These are phyloP conservation scores for Trichoderma hamatum DNA, from an alignment of 2,329 filamentous ascomycete species.

Conservation along the genomic window DNA sequence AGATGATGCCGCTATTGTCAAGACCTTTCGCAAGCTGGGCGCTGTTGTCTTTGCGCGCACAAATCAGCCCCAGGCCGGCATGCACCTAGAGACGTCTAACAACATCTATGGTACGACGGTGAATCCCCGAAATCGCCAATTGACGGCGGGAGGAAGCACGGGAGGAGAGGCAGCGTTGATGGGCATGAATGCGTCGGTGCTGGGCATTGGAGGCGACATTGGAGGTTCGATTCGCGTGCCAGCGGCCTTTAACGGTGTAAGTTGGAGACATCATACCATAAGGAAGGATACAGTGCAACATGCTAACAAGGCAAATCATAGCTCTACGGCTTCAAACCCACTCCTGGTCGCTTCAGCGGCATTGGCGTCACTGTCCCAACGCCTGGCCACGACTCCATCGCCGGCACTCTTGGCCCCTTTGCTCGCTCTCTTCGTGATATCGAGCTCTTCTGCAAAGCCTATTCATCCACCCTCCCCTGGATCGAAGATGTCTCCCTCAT, in stretches of 20 bases:
- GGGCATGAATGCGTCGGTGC: conserved; percentile 54
- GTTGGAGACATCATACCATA: not conserved
- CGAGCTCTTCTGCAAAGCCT: conserved; percentile 37
- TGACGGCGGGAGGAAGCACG: conserved; percentile 22
- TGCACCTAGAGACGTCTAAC: conserved; percentile 25
- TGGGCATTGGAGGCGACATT: conserved; percentile 65
- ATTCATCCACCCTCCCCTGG: conserved; percentile 63
- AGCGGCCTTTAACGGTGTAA: conserved; percentile 18
- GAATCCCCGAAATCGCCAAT: conserved; percentile 13
- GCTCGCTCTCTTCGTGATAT: conserved; percentile 20
- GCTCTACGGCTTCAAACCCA: conserved; percentile 54
- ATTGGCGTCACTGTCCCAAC: conserved; percentile 92
- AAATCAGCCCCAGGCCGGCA: conserved; percentile 19
- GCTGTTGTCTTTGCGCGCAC: conserved; percentile 25
- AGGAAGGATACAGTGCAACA: not conserved
- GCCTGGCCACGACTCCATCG: conserved; percentile 85
- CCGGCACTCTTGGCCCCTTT: conserved; percentile 68
- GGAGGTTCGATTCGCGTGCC: conserved; percentile 28
- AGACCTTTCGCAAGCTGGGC: conserved; percentile 16
- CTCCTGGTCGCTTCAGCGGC: conserved; percentile 77
- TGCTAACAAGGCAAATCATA: not conserved
- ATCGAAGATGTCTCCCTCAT: conserved; percentile 94
- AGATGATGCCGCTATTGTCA: conserved; percentile 17
- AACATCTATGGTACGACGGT: conserved; percentile 25
- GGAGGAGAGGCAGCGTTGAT: conserved; percentile 66